Conservation (phyloP, 768 basidiomycete species). For the Russula ochroleuca region DNA sequence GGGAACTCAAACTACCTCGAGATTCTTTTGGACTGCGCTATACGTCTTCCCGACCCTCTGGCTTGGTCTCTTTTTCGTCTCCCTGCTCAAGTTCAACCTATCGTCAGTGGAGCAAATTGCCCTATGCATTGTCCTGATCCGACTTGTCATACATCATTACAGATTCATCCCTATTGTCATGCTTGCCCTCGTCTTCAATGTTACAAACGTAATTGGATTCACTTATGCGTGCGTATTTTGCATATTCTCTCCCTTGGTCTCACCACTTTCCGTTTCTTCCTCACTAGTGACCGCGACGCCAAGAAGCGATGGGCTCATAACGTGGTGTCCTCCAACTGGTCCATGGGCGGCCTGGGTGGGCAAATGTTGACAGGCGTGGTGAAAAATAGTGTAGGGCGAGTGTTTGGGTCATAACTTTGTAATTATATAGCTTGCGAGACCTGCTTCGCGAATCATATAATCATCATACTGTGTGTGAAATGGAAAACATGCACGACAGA, state of each 20-base stretch:
- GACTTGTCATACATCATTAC: constrained; percentile 21
- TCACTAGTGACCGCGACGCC: constrained; percentile 77
- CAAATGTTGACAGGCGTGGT: constrained; percentile 79
- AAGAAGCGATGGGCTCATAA: constrained; percentile 86
- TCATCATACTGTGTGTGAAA: background rate
- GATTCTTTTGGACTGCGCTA: constrained; percentile 61
- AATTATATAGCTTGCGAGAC: background rate
- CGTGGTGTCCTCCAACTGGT: constrained; percentile 65
- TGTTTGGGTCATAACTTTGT: constrained; percentile 51
- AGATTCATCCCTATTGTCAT: constrained; percentile 94
- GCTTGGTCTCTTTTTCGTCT: constrained; percentile 82
- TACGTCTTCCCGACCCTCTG: constrained; percentile 89
- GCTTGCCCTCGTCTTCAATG: constrained; percentile 92
- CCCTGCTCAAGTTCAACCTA: constrained; percentile 81
- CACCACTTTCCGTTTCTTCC: background rate
- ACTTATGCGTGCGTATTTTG: constrained; percentile 73
- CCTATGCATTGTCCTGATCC: constrained; percentile 9
- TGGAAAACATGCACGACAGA: constrained; percentile 3
- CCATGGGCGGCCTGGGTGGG: constrained; percentile 77
- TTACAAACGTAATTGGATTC: constrained; percentile 94
- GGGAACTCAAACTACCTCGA: background rate
- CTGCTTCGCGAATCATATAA: background rate
- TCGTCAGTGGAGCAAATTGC: constrained; percentile 50
- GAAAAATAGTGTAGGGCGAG: constrained; percentile 71
- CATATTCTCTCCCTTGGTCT: background rate